Percentiles rank a stretch among this genome's conserved stretches.
Conservation (phyloP, 768 basidiomycete species). For the Tricholoma matsutake region DNA sequence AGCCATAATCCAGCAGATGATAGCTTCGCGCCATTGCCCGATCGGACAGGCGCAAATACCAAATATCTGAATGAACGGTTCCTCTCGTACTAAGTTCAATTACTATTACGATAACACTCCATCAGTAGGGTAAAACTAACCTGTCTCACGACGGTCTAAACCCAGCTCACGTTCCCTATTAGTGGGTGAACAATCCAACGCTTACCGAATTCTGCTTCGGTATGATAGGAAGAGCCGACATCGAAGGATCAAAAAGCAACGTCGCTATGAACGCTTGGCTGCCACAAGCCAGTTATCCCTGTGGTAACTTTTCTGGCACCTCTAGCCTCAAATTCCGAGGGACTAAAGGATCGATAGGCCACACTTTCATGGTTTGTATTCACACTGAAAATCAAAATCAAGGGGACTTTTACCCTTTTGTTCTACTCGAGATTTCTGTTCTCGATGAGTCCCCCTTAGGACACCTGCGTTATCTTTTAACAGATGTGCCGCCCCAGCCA, state of each 20-base stretch:
- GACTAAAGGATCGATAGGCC: too few relatives aligned
- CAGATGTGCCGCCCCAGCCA: slow-evolving; percentile 80
- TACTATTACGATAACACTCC: slow-evolving; percentile 71
- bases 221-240: slow-evolving; percentile 16
- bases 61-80: slow-evolving; percentile 82
- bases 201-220: slow-evolving; percentile 32
- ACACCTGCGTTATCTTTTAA: slow-evolving; percentile 80
- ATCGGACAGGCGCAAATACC: slow-evolving; percentile 79
- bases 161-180: slow-evolving; percentile 51
- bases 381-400: slow-evolving; percentile 84
- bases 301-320: too few relatives aligned
- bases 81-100: slow-evolving; percentile 82
- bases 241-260: slow-evolving; percentile 37
- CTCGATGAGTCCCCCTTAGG: slow-evolving; percentile 76
- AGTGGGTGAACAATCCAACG: slow-evolving; percentile 5
- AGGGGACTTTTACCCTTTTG: slow-evolving; percentile 79
- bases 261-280: slow-evolving; percentile 83
- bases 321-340: too few relatives aligned
- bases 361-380: too few relatives aligned
- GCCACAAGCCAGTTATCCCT: slow-evolving; percentile 80
- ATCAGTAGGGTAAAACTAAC: slow-evolving; percentile 86
- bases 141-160: slow-evolving; percentile 84
- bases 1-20: slow-evolving; percentile 83
- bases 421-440: slow-evolving; percentile 80
- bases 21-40: slow-evolving; percentile 79